Percentiles rank a stretch among this genome's conserved stretches.
Conservation (phyloP, 352 stramenopile species). For the Phytophthora ramorum region DNA sequence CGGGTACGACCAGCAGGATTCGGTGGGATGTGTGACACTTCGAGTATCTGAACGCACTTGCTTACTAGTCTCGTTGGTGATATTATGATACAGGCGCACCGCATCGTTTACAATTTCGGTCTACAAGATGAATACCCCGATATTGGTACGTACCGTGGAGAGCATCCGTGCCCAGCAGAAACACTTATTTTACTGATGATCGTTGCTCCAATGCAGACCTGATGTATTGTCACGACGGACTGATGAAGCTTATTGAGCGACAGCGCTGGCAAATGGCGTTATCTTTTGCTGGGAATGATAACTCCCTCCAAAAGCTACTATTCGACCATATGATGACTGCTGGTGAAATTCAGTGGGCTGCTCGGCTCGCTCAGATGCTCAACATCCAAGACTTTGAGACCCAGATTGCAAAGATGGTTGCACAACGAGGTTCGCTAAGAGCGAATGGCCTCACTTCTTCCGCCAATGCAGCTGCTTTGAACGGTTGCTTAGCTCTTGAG, state of each 20-base stretch:
- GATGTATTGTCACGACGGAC: slow-evolving; percentile 64
- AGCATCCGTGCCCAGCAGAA: not conserved
- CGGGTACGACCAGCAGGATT: slow-evolving; percentile 36
- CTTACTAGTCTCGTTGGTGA: not conserved
- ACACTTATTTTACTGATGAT: slow-evolving; percentile 2
- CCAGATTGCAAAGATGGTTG: slow-evolving; percentile 23
- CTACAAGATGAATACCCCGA: slow-evolving; percentile 66
- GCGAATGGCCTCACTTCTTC: slow-evolving; percentile 24
- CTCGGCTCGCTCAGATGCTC: slow-evolving; percentile 47
- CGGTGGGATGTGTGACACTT: not conserved
- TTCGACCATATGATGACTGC: slow-evolving; percentile 53
- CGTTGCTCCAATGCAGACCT: slow-evolving; percentile 31
- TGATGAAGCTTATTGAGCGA: slow-evolving; percentile 74
- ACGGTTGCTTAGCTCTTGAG: slow-evolving; percentile 44
- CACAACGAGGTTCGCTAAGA: slow-evolving; percentile 16
- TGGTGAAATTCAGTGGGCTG: slow-evolving; percentile 49
- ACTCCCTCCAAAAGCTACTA: slow-evolving; percentile 51
- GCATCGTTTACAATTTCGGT: slow-evolving; percentile 64
- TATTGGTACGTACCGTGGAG: slow-evolving; percentile 41
- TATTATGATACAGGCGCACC: slow-evolving; percentile 48
- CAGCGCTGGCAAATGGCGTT: slow-evolving; percentile 72
- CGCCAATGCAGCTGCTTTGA: slow-evolving; percentile 29
- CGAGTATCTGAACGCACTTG: not conserved
- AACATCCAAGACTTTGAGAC: slow-evolving; percentile 53
- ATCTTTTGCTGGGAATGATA: slow-evolving; percentile 70